phyloP scores from a whole-genome alignment of 2,329 filamentous ascomycete genomes.

The Xylariomycetidae sp. region DNA sequence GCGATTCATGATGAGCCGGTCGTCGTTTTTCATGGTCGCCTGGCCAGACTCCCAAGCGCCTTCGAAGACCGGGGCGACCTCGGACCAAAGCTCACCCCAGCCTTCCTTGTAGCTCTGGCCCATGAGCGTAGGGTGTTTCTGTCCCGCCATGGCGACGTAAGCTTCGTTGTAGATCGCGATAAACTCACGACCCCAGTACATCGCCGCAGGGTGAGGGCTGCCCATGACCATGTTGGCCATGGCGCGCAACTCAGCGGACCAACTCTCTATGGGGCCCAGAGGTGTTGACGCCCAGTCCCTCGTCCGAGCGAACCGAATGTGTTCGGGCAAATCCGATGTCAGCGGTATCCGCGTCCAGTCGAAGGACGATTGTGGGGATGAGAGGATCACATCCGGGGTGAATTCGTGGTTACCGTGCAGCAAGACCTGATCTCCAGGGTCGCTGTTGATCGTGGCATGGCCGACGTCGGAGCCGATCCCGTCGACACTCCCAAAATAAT shows the following conservation, averaged over 20 bases:
- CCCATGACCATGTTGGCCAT: constrained; percentile 83
- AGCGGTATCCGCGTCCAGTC: constrained; percentile 76
- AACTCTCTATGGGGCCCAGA: constrained; percentile 70
- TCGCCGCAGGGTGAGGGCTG: constrained; percentile 67
- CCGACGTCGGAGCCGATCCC: constrained; percentile 15
- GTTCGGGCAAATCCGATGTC: constrained; percentile 58
- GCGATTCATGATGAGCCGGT: constrained; percentile 67
- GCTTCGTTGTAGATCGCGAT: constrained; percentile 70
- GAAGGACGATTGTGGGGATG: constrained; percentile 52
- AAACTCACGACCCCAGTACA: constrained; percentile 74
- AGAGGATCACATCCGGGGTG: constrained; percentile 15
- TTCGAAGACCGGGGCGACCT: constrained; percentile 63
- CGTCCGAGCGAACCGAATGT: constrained; percentile 68
- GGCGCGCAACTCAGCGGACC: constrained; percentile 65
- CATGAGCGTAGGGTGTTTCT: constrained; percentile 74
- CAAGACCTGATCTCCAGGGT: constrained; percentile 15
- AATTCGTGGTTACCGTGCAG: constrained; percentile 15
- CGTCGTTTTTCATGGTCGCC: constrained; percentile 80
- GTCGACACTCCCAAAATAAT: constrained; percentile 25
- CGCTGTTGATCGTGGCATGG: constrained; percentile 13
- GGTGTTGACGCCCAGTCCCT: constrained; percentile 70
- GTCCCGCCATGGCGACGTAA: constrained; percentile 65
- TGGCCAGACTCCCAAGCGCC: constrained; percentile 66
- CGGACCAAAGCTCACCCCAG: constrained; percentile 72
- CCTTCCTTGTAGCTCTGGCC: constrained; percentile 63